Conservation (phyloP, 495 filamentous ascomycete species). For the Letharia lupina region DNA sequence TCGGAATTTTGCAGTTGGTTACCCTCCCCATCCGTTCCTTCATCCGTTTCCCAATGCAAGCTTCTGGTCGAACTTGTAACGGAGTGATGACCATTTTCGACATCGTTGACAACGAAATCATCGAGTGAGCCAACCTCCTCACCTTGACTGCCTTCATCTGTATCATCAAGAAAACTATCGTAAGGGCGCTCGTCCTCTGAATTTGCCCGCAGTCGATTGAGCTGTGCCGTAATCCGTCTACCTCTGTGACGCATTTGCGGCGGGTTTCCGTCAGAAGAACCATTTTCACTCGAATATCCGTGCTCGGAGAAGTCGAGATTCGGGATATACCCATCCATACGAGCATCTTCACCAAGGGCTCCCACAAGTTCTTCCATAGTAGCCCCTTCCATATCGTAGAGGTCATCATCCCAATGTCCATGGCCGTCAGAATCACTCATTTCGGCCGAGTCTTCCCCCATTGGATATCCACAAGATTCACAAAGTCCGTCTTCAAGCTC, state of each 20-base stretch:
- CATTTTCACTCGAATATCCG: constrained; percentile 1
- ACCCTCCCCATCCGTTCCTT: constrained; percentile 5
- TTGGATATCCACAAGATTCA: constrained; percentile 41
- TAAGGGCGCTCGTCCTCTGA: neutral
- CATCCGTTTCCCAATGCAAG: constrained; percentile 16
- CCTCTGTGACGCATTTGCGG: neutral
- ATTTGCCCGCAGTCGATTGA: neutral
- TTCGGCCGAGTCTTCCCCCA: constrained; percentile 2
- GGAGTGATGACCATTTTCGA: constrained; percentile 18
- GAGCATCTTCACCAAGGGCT: neutral
- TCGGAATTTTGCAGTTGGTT: constrained; percentile 7
- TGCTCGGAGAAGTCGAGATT: constrained; percentile 3
- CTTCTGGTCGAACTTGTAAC: constrained; percentile 11
- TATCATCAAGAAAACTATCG: constrained; percentile 3
- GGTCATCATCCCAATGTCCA: constrained; percentile 12
- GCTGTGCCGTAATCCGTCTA: neutral
- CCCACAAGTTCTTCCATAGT: constrained; percentile 6
- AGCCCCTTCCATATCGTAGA: constrained; percentile 8
- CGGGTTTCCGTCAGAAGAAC: neutral
- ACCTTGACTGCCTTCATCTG: constrained; percentile 24
- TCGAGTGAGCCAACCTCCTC: constrained; percentile 34
- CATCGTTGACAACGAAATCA: constrained; percentile 37
- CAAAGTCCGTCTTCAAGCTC: constrained; percentile 55
- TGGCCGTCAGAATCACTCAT: constrained; percentile 8
- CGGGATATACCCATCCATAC: constrained; percentile 3